Conservation (phyloP, 2,329 filamentous ascomycete genomes). For the Colletotrichum liriopes region DNA sequence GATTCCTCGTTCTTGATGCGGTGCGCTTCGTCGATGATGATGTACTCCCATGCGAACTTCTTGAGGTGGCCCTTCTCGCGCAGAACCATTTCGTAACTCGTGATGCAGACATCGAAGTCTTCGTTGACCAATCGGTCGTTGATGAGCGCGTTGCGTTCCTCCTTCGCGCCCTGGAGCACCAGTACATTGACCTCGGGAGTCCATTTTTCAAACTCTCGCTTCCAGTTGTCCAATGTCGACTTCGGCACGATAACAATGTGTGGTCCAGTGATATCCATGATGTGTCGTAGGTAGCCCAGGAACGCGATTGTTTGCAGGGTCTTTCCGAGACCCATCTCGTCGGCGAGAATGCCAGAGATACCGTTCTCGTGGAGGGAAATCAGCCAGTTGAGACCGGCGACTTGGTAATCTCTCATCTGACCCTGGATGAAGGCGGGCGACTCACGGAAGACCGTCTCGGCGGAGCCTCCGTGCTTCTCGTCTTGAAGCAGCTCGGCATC, state of each 20-base stretch:
- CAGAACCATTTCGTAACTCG: conserved; percentile 98
- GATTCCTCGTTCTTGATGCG: conserved; percentile 99
- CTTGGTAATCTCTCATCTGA: conserved; percentile 95
- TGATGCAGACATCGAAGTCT: conserved; percentile 98
- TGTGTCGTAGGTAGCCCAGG: conserved; percentile 92
- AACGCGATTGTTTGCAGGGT: conserved; percentile 98
- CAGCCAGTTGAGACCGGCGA: conserved; percentile 96
- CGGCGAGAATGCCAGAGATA: conserved; percentile 96
- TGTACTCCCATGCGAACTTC: conserved; percentile 99
- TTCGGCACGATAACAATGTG: conserved; percentile 95
- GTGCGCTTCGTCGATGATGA: conserved; percentile 98
- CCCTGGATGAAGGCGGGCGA: conserved; percentile 92
- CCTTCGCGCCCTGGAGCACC: conserved; percentile 94
- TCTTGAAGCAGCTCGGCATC: conserved; percentile 91
- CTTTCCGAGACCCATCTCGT: conserved; percentile 99
- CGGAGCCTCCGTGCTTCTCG: conserved; percentile 88
- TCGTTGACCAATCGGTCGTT: conserved; percentile 93
- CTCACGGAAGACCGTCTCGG: conserved; percentile 93
- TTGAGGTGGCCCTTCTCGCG: conserved; percentile 94
- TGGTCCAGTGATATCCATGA: conserved; percentile 90
- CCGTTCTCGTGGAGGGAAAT: conserved; percentile 98
- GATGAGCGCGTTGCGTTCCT: conserved; percentile 90
- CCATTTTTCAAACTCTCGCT: conserved; percentile 93
- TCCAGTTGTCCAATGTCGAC: conserved; percentile 98
- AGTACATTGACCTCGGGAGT: conserved; percentile 96